Base-by-base conservation (phyloP, 257 asterid genomes). In the Solanum gandarillasii region DNA sequence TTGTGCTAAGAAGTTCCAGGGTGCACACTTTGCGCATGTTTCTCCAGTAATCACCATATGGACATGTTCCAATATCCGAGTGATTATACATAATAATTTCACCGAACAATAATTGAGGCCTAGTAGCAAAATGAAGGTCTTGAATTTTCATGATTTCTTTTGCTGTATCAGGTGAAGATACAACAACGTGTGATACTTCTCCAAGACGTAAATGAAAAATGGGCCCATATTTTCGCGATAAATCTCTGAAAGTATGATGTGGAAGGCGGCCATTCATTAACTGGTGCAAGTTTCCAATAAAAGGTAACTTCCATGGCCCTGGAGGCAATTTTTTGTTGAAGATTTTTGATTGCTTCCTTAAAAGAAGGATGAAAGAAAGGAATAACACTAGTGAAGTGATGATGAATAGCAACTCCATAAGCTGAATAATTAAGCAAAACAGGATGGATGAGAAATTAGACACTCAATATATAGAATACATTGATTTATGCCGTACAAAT, bases 231-330 rank as follows among this genome's bases (percentile, higher is more conserved):
- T 41, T 84, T 74, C 12, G 62, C 3, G 36, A 46, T 31, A 83
- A 29, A 52, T 14, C 9, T 48, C 58, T 68, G 4, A 83, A 20
- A 68, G 36, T 34, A 46, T 25, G 60, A 41, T 85, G 88, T 12
- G 75, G 89, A 5, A 71, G 67, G 35, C 20, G 31, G 3, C 89
- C 87, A 21, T 74, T 74, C 41, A 32, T 35, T 35, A 87, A 25
- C 4, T 83, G 89, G 58, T 82, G 89, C 27, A 87, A 13, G 67
- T 83, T 52, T 11, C 89, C 87, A 3, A 87, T 68, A 9, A 74
- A 12, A 13, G 88, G 85, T 9, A 74, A 14, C 16, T 31, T 86
- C 88, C 88, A 73, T 73, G 85, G 88, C 8, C 81, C 46, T 4
- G 46, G 81, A 73, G 81, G 81, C 79, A 72, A 16, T 72, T 18